A percentile compares a stretch with the other conserved stretches of the same genome.
Conservation (phyloP, 2,329 filamentous ascomycete genomes). For the Cladophialophora bantiana region DNA sequence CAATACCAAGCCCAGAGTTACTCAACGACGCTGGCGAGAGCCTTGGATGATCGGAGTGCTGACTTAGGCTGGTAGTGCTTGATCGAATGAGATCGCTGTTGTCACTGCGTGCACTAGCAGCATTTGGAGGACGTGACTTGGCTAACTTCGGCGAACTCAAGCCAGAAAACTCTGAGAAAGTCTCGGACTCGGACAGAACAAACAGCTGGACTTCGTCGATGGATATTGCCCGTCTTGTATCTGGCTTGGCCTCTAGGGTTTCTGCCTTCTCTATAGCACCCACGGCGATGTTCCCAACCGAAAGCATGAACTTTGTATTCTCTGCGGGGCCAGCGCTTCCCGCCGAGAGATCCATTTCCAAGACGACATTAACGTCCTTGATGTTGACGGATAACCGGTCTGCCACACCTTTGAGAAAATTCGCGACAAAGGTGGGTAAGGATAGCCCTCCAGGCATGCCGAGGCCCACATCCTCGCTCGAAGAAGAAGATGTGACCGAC, state of each 20-base stretch:
- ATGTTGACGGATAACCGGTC: conserved; percentile 64
- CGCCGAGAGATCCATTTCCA: conserved; percentile 30
- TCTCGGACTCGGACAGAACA: conserved; percentile 35
- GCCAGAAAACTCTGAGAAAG: conserved; percentile 36
- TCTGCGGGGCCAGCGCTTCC: conserved; percentile 24
- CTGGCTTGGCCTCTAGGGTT: neutral
- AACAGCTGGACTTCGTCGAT: conserved; percentile 36
- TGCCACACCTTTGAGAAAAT: conserved; percentile 64
- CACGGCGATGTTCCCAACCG: conserved; percentile 29
- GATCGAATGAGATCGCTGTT: conserved; percentile 22
- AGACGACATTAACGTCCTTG: conserved; percentile 51
- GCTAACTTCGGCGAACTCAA: conserved; percentile 36
- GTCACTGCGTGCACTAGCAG: conserved; percentile 19
- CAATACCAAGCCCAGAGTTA: conserved; percentile 31
- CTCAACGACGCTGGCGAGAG: conserved; percentile 22
- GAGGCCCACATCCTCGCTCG: conserved; percentile 57
- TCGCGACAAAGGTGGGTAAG: conserved; percentile 65
- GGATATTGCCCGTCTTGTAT: conserved; percentile 30
- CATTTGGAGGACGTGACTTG: conserved; percentile 29
- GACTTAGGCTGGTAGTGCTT: conserved; percentile 29
- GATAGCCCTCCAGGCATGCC: conserved; percentile 62
- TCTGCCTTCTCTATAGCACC: conserved; percentile 22
- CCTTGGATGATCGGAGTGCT: conserved; percentile 29
- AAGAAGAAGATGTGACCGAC: conserved; percentile 56
- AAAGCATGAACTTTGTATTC: conserved; percentile 35